phyloP scores from a whole-genome alignment of 139 green algal genomes.

The Edaphochlamys debaryana region DNA sequence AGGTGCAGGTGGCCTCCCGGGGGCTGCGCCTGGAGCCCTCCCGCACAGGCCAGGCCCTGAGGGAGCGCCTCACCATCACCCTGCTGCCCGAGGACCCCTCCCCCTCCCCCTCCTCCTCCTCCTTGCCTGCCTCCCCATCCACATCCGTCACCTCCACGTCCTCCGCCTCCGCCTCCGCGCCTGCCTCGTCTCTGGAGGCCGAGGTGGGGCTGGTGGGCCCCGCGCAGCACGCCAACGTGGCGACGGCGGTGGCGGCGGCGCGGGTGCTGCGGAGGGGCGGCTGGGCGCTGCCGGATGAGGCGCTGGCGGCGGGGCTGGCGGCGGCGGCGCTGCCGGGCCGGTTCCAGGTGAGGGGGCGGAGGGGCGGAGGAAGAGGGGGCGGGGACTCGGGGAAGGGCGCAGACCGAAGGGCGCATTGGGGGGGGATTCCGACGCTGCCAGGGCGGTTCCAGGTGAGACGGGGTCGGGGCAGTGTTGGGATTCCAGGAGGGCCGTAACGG shows the following conservation, averaged over 20 bases:
- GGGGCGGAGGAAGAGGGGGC: no score
- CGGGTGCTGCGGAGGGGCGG: conserved; percentile 47
- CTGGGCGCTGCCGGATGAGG: conserved; percentile 45
- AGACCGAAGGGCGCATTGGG: no score
- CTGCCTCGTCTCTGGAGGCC: no score
- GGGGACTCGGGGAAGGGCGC: no score
- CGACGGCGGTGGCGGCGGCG: conserved; percentile 66
- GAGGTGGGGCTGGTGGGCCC: conserved; percentile 67
- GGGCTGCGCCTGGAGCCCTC: background rate
- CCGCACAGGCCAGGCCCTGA: background rate
- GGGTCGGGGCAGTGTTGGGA: no score
- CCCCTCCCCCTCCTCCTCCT: no score
- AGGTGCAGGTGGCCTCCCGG: background rate
- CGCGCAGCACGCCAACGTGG: conserved; percentile 78
- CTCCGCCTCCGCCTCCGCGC: no score
- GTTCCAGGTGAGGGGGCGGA: conserved; percentile 79
- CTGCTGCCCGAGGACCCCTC: conserved; percentile 10
- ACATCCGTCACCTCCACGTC: no score
- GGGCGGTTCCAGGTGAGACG: conserved; percentile 80
- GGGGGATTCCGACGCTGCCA: conserved; percentile 64
- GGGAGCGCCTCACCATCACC: background rate
- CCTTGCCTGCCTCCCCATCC: no score
- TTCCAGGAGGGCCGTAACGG: no score
- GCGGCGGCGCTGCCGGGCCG: conserved; percentile 66
- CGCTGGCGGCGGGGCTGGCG: conserved; percentile 56